phyloP scores from a whole-genome alignment of 2,329 filamentous ascomycete species.

The Xylaria multiplex region DNA sequence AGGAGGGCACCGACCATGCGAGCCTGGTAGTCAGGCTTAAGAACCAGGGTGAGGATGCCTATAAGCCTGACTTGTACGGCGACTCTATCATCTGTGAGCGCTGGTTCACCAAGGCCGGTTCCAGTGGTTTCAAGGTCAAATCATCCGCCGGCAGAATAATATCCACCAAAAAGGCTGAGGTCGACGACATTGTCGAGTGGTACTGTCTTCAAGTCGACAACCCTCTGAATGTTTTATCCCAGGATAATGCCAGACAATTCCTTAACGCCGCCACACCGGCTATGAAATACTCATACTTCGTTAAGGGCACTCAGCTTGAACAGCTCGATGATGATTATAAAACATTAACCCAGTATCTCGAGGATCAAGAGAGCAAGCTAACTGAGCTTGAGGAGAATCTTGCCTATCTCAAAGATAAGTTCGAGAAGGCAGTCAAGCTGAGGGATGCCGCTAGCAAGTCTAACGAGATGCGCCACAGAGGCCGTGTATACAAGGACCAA shows the following conservation, averaged over 20 bases:
- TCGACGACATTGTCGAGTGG: conserved; percentile 93
- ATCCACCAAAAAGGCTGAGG: conserved; percentile 83
- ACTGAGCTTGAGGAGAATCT: conserved; percentile 71
- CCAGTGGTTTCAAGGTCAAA: conserved; percentile 88
- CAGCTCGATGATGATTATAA: conserved; percentile 92
- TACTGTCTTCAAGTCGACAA: conserved; percentile 96
- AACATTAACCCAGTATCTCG: conserved; percentile 80
- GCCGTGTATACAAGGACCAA: conserved; percentile 70
- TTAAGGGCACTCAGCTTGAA: conserved; percentile 93
- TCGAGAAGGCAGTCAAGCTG: conserved; percentile 70
- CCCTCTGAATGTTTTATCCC: conserved; percentile 92
- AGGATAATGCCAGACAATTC: conserved; percentile 94
- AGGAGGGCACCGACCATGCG: conserved; percentile 82
- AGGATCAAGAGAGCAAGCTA: conserved; percentile 74
- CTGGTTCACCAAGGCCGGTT: conserved; percentile 79
- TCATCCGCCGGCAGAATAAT: conserved; percentile 74
- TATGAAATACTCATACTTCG: conserved; percentile 96
- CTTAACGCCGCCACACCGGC: conserved; percentile 82
- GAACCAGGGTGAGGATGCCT: conserved; percentile 87
- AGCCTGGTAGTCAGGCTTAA: conserved; percentile 87
- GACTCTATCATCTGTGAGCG: conserved; percentile 90
- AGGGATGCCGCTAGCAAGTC: conserved; percentile 74
- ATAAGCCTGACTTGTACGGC: conserved; percentile 83
- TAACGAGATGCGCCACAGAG: conserved; percentile 69
- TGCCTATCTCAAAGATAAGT: conserved; percentile 65